Percentiles rank a stretch among this genome's conserved stretches.
These are phyloP conservation scores for Escallonia rubra DNA, from an alignment of 129 eudicot species.

Conservation along the genomic window DNA sequence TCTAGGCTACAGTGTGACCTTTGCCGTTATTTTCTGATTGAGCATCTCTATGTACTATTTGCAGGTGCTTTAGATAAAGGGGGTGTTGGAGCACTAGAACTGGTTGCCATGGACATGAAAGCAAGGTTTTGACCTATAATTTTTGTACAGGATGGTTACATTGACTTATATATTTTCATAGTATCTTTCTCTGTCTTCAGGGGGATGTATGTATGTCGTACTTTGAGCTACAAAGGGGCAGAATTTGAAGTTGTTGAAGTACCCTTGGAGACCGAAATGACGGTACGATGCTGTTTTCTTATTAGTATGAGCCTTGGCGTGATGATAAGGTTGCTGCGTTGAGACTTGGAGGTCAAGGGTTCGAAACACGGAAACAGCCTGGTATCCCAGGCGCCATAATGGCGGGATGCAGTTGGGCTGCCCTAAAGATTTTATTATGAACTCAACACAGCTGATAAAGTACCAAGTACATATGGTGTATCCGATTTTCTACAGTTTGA, in stretches of 20 bases:
- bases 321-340: too few species aligned
- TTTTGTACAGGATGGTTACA: slow-evolving; percentile 7
- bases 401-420: too few species aligned
- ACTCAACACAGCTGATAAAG: too few species aligned
- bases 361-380: too few species aligned
- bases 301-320: too few species aligned
- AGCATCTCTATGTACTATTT: slow-evolving; percentile 1
- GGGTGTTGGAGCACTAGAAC: slow-evolving; percentile 99
- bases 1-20: too few species aligned
- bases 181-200: slow-evolving; percentile 37
- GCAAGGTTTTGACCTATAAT: slow-evolving; percentile 59
- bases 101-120: slow-evolving; percentile 99
- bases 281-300: slow-evolving; percentile 44
- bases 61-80: slow-evolving; percentile 90
- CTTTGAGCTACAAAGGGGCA: slow-evolving; percentile 91
- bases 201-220: slow-evolving; percentile 99
- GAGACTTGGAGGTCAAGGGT: too few species aligned
- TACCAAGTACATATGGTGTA: slow-evolving; percentile 1
- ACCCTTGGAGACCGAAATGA: slow-evolving; percentile 79
- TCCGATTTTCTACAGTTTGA: slow-evolving; percentile 4
- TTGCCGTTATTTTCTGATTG: too few species aligned
- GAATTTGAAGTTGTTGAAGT: slow-evolving; percentile 95
- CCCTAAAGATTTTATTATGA: too few species aligned
- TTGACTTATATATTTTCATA: slow-evolving; percentile 4
- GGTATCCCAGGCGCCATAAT: too few species aligned